Evolutionary conservation across 192 early-diverging fungal genomes (phyloP).

Genomic region (Chytriomyces sp.): DNA sequence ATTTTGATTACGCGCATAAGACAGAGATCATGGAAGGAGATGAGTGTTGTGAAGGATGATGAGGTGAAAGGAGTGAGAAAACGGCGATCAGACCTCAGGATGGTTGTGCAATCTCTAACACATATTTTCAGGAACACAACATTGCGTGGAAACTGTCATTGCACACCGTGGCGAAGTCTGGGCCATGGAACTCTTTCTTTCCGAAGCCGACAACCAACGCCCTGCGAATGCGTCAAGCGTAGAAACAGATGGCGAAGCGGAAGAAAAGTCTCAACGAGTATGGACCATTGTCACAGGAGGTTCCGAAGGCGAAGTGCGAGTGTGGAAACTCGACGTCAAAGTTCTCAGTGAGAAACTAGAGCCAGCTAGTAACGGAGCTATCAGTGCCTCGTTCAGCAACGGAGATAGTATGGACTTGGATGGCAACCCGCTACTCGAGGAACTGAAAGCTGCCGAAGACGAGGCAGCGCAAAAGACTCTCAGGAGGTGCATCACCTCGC

Average conservation of each 20-base stretch:
- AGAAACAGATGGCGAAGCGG: neutral
- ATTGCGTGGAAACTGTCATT: conserved; percentile 92
- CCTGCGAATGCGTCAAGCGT: too few relatives aligned
- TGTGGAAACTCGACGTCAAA: conserved; percentile 81
- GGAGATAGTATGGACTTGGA: conserved; percentile 19
- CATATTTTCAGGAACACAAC: conserved; percentile 60
- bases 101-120: too few relatives aligned
- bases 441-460: conserved; percentile 5
- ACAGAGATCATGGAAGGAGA: too few relatives aligned
- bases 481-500: conserved; percentile 71
- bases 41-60: neutral
- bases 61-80: too few relatives aligned
- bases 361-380: conserved; percentile 32
- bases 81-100: too few relatives aligned
- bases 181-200: conserved; percentile 75
- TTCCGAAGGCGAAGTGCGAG: conserved; percentile 79
- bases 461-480: conserved; percentile 29
- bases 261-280: neutral
- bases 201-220: neutral
- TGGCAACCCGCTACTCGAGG: conserved; percentile 14
- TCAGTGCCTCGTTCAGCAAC: conserved; percentile 39
- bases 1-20: neutral
- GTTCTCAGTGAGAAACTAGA: conserved; percentile 62
- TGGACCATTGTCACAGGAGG: conserved; percentile 68
- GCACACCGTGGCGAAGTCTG: conserved; percentile 94